These are phyloP conservation scores for Lipomyces sp. DNA, from an alignment of 805 yeast genomes.

Conservation along the genomic window DNA sequence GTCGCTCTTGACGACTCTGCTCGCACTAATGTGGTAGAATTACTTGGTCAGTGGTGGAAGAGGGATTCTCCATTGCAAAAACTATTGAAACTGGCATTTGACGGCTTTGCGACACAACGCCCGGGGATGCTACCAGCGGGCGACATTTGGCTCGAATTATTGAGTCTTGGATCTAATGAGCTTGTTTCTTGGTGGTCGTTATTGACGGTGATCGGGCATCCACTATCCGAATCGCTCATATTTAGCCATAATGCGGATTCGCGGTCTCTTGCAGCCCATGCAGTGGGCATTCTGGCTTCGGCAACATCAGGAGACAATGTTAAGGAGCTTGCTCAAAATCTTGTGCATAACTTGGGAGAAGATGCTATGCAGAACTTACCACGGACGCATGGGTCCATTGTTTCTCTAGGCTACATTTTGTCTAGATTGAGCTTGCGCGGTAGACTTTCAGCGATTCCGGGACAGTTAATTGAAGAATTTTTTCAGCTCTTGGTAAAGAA, in stretches of 20 bases:
- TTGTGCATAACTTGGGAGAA: conserved; percentile 1
- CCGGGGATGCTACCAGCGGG: conserved; percentile 34
- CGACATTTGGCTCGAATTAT: conserved; percentile 40
- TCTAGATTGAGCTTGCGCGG: conserved; percentile 53
- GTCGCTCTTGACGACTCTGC: conserved; percentile 64
- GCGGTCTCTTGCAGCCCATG: conserved; percentile 49
- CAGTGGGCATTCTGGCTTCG: conserved; percentile 49
- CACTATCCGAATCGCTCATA: conserved; percentile 19
- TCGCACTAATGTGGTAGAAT: conserved; percentile 33
- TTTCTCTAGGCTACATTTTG: conserved; percentile 52
- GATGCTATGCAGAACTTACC: conserved; percentile 9
- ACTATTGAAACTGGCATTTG: conserved; percentile 11
- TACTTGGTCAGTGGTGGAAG: conserved; percentile 11
- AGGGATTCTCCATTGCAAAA: conserved; percentile 10
- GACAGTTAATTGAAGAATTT: conserved; percentile 61
- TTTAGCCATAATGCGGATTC: conserved; percentile 29
- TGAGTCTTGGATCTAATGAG: conserved; percentile 41
- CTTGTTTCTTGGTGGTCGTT: conserved; percentile 33
- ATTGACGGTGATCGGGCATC: conserved; percentile 18
- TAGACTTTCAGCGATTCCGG: conserved; percentile 44
- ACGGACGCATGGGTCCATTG: conserved; percentile 35
- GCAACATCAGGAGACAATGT: neutral
- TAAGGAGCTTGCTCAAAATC: conserved; percentile 1
- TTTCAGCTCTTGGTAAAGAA: conserved; percentile 43
- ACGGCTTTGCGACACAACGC: conserved; percentile 17